Percentiles rank a stretch among this genome's conserved stretches.
Conservation (phyloP, 768 basidiomycete species). For the Jaapia argillacea region DNA sequence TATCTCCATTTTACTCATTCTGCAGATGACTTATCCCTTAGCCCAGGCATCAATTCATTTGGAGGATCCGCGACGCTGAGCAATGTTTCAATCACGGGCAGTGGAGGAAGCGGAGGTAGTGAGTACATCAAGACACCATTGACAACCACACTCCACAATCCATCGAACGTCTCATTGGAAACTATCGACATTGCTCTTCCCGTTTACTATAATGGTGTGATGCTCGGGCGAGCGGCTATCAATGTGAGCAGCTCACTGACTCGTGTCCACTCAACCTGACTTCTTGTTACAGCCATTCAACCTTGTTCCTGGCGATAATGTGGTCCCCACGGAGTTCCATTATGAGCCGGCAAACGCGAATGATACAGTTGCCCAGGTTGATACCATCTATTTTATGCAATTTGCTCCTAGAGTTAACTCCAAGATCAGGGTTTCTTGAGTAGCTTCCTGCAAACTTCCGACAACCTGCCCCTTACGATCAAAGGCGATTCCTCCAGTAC, state of each 20-base stretch:
- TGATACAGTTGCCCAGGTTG: constrained; percentile 50
- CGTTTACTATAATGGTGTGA: constrained; percentile 42
- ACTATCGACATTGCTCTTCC: constrained; percentile 50
- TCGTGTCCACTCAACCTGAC: no score
- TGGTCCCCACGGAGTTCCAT: constrained; percentile 48
- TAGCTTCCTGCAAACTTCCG: constrained; percentile 44
- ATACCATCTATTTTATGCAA: neutral
- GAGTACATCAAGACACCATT: constrained; percentile 50
- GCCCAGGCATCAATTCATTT: constrained; percentile 48
- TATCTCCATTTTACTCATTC: neutral
- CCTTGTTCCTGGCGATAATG: constrained; percentile 48
- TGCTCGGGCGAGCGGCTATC: constrained; percentile 51
- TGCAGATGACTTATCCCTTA: constrained; percentile 1
- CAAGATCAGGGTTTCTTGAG: constrained; percentile 41
- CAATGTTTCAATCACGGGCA: constrained; percentile 52
- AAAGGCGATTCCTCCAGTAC: constrained; percentile 50
- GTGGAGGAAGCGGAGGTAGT: constrained; percentile 51
- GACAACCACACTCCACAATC: constrained; percentile 51
- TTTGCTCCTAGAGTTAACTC: neutral
- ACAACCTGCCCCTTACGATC: constrained; percentile 40
- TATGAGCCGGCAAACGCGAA: constrained; percentile 58
- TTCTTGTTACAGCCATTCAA: constrained; percentile 33
- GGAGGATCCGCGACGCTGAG: constrained; percentile 38
- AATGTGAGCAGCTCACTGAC: constrained; percentile 42
- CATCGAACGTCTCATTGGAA: constrained; percentile 54